Base-by-base conservation (phyloP, 176 grass and related monocot species). In the Hordeum vulgare region DNA sequence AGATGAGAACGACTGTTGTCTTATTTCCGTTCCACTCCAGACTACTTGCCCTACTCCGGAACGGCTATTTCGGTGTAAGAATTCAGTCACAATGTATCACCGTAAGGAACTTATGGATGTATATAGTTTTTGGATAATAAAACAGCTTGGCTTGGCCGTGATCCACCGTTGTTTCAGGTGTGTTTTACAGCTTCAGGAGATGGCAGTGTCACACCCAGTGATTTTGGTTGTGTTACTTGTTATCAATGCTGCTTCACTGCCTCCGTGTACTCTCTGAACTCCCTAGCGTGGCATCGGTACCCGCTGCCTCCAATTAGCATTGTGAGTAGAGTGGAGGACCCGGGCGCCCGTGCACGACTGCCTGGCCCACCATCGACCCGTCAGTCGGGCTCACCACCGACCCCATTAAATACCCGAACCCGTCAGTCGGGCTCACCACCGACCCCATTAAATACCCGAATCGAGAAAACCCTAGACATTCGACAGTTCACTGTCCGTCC, bases 81-180 rank as follows among this genome's bases (percentile, higher is more conserved):
- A 61, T 28, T 59, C 73, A 35, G n/a, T 61, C 47, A 39, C 11
- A 39, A 8, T 78, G 83, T 54, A 85, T 54, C 44, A 56, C 59
- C 57, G 17, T 72, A 81, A 23, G 72, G 57, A 65, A 72, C 26
- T 66, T 74, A 58, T 60, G 77, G 51, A 69, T 81, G 83, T 75
- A 62, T 75, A 87, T 87, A 90, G 54, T 83, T 69, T 49, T 70
- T 49, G 76, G 61, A 76, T 87, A 74, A 74, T 74, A 49, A 87
- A 84, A 75, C 33, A 67, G 49, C 51, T 75, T 80, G 53, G 31
- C 79, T 25, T 4, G 64, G 85, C 64, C 21, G 65, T 1, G 53
- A 56, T 9, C 53, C 18, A 8, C 17, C 18, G 2, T 56, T 79
- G 4, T 31, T 86, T 86, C 28, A 57, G 25, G 15, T 37, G 12